Conservation (phyloP, 495 filamentous ascomycete genomes). For the Rostrohypoxylon terebratum region DNA sequence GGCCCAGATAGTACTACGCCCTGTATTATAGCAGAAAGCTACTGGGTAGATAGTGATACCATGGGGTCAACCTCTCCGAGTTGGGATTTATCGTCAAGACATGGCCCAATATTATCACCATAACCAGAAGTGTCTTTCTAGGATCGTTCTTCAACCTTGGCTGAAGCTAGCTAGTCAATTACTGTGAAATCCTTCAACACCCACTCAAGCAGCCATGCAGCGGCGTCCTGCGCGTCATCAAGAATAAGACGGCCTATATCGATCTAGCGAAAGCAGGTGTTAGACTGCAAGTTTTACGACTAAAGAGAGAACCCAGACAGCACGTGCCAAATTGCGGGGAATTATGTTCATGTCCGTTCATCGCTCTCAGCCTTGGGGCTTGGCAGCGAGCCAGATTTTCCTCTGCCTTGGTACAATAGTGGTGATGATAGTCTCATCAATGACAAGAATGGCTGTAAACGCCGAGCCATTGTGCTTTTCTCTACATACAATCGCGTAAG, state of each 20-base stretch:
- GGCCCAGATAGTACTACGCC: not conserved
- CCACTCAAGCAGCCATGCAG: not conserved
- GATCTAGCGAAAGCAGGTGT: not conserved
- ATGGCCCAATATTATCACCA: not conserved
- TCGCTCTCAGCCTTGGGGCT: conserved; percentile 26
- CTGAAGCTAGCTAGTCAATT: not conserved
- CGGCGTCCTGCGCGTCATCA: not conserved
- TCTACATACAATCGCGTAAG: not conserved
- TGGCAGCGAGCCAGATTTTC: conserved; percentile 9
- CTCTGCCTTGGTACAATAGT: conserved; percentile 5
- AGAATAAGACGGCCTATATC: not conserved
- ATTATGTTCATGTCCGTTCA: not conserved
- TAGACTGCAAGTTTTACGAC: not conserved
- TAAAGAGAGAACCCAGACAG: not conserved
- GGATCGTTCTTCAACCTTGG: too few species aligned
- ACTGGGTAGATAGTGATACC: not conserved
- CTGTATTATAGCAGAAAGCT: not conserved
- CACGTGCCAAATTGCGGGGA: not conserved
- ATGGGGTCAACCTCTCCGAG: not conserved
- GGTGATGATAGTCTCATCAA: not conserved
- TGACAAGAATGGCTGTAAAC: not conserved
- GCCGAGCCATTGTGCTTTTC: not conserved
- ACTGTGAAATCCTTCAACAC: not conserved
- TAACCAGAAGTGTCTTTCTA: not conserved
- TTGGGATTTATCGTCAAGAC: not conserved